phyloP scores from a whole-genome alignment of 306 rosid genomes.

The Citrullus amarus region DNA sequence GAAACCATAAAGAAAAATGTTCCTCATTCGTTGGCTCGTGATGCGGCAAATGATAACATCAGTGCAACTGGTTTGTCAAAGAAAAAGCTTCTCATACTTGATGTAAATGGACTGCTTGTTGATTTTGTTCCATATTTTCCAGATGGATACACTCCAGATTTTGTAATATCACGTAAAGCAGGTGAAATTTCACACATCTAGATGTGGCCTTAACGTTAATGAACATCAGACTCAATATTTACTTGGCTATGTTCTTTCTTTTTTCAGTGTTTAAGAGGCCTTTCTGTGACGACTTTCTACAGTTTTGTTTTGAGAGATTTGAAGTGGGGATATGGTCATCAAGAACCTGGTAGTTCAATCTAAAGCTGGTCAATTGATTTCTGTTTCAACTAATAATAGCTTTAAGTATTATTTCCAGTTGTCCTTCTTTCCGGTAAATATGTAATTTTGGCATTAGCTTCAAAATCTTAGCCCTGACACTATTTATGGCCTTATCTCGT shows the following conservation, averaged over 20 bases:
- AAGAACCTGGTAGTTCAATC: conserved; percentile 45
- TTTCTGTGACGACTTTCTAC: conserved; percentile 56
- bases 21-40: background rate
- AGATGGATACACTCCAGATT: conserved; percentile 20
- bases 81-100: conserved; percentile 89
- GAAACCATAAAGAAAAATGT: background rate
- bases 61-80: conserved; percentile 15
- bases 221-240: conserved; percentile 11
- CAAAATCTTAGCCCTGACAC: background rate
- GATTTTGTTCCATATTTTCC: conserved; percentile 36
- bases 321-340: conserved; percentile 90
- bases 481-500: background rate
- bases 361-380: conserved; percentile 4
- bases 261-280: conserved; percentile 87
- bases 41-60: background rate
- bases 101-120: conserved; percentile 79
- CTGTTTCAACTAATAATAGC: background rate
- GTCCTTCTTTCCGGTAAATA: background rate
- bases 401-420: conserved; percentile 8
- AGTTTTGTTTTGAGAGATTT: conserved; percentile 77
- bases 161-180: conserved; percentile 26
- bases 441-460: background rate
- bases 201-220: background rate
- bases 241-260: background rate
- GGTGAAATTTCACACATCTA: conserved; percentile 27